Conservation (phyloP, 1,284 basidiomycete genomes). For the Stygiomarasmius scandens region DNA sequence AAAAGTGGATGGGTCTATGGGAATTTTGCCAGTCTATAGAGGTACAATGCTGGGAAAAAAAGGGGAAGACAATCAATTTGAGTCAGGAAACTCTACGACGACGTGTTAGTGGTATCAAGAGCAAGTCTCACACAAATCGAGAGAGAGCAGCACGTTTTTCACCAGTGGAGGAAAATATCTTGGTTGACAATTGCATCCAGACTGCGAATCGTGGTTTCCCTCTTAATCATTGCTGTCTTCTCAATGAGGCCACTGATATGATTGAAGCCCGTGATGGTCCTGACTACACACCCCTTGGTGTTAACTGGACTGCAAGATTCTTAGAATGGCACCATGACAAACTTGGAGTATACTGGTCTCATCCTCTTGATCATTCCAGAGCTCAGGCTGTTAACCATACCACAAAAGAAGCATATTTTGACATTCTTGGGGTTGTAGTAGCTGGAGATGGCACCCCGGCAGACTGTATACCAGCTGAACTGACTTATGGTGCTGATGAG, state of each 20-base stretch:
- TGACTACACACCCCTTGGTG: slow-evolving; percentile 3
- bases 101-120: slow-evolving; percentile 14
- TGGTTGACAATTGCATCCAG: slow-evolving; percentile 32
- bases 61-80: slow-evolving; percentile 19
- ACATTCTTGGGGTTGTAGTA: slow-evolving; percentile 17
- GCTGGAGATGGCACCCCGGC: too few species aligned
- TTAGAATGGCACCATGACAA: slow-evolving; percentile 28
- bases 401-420: slow-evolving; percentile 31
- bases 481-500: slow-evolving; percentile 26
- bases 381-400: slow-evolving; percentile 35
- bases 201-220: slow-evolving; percentile 33
- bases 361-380: slow-evolving; percentile 30
- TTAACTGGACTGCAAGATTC: slow-evolving; percentile 32
- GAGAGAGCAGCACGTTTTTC: slow-evolving; percentile 25
- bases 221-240: slow-evolving; percentile 26
- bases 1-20: slow-evolving; percentile 3
- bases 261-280: not conserved
- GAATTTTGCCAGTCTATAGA: slow-evolving; percentile 20
- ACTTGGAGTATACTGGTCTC: slow-evolving; percentile 30
- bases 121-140: slow-evolving; percentile 23
- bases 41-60: slow-evolving; percentile 15
- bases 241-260: not conserved
- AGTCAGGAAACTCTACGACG: slow-evolving; percentile 19
- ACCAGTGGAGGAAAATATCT: slow-evolving; percentile 24
- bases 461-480: not conserved